These are phyloP conservation scores for Axilococcus clingmanii DNA, from an alignment of 139 green algal species.

Conservation along the genomic window DNA sequence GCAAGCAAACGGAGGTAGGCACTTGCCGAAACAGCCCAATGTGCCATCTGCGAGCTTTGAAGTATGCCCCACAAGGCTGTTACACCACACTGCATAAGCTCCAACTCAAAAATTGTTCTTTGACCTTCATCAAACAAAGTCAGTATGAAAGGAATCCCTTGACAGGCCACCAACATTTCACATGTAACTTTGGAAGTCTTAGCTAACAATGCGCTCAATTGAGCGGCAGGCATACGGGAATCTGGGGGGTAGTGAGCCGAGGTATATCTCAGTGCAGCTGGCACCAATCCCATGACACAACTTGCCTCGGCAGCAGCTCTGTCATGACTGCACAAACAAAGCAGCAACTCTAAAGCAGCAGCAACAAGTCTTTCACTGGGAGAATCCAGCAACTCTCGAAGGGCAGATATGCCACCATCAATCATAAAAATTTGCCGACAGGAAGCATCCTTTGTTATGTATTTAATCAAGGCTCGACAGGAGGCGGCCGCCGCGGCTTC, in stretches of 20 bases:
- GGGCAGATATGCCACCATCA: constrained; percentile 46
- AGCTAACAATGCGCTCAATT: constrained; percentile 45
- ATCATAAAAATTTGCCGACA: constrained; percentile 40
- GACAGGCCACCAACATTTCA: constrained; percentile 64
- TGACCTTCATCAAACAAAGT: constrained; percentile 17
- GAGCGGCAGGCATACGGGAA: constrained; percentile 41
- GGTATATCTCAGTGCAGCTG: constrained; percentile 34
- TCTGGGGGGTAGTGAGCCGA: constrained; percentile 4
- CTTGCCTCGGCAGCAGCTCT: constrained; percentile 33
- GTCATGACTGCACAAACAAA: constrained; percentile 35
- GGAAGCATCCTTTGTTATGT: constrained; percentile 19
- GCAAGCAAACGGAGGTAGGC: constrained; percentile 16
- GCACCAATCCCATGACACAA: constrained; percentile 67
- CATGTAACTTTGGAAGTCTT: constrained; percentile 23
- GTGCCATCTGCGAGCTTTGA: not conserved
- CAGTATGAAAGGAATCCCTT: constrained; percentile 15
- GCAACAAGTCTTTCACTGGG: constrained; percentile 26
- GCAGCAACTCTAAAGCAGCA: constrained; percentile 44
- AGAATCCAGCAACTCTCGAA: constrained; percentile 67
- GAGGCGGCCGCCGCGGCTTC: constrained; percentile 20
- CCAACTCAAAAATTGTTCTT: constrained; percentile 6
- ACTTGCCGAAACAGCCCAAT: constrained; percentile 6
- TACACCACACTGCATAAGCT: constrained; percentile 1
- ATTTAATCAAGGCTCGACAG: constrained; percentile 17
- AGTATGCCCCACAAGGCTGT: constrained; percentile 14